Conservation (phyloP, 192 early-diverging fungal genomes). For the Powellomyces hirtus region DNA sequence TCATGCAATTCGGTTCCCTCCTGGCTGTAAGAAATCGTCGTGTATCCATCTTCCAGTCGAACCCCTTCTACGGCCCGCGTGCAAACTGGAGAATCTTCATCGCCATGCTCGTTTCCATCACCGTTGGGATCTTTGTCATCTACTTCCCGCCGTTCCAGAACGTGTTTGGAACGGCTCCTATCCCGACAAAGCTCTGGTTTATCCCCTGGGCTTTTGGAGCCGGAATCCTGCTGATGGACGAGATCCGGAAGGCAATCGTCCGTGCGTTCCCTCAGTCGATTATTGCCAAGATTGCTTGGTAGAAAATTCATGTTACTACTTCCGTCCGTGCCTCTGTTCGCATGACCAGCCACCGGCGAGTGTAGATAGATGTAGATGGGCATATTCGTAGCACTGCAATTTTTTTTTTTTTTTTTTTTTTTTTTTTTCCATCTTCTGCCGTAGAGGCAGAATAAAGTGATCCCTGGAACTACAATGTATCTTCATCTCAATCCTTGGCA, state of each 20-base stretch:
- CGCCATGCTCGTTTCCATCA: constrained; percentile 49
- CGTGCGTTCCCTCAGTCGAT: constrained; percentile 50
- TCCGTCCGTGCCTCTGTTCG: too few species aligned
- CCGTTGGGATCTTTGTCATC: constrained; percentile 32
- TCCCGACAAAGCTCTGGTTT: constrained; percentile 66
- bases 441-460: too few species aligned
- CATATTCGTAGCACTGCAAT: too few species aligned
- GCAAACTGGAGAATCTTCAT: constrained; percentile 57
- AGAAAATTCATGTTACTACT: too few species aligned
- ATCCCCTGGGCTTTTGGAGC: constrained; percentile 57
- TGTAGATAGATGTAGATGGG: too few species aligned
- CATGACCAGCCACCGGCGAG: too few species aligned
- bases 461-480: too few species aligned
- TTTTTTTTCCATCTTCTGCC: too few species aligned
- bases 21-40: constrained; percentile 54
- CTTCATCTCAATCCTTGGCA: too few species aligned
- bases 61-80: constrained; percentile 58
- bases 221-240: constrained; percentile 60
- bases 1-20: constrained; percentile 63
- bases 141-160: constrained; percentile 58
- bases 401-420: too few species aligned
- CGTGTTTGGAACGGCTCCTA: constrained; percentile 52
- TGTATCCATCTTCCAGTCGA: constrained; percentile 56
- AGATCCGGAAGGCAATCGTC: constrained; percentile 61
- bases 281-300: constrained; percentile 63